A percentile compares a stretch with the other conserved stretches of the same genome.
These are phyloP conservation scores for Tuber borchii DNA, from an alignment of 495 filamentous ascomycete species.

Conservation along the genomic window DNA sequence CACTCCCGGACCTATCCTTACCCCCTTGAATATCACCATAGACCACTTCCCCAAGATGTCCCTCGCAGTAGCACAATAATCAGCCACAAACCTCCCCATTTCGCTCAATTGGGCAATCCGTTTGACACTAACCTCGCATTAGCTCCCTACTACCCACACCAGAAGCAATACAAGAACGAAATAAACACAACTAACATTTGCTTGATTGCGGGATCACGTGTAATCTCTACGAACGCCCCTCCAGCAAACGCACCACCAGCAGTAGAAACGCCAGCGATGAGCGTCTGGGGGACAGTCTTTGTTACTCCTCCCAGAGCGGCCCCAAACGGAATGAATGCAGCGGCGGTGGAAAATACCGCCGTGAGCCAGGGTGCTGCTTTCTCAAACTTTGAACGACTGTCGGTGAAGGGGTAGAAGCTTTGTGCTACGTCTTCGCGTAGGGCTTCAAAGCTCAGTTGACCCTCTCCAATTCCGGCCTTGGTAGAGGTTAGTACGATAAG, in stretches of 20 bases:
- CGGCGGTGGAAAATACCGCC: not conserved
- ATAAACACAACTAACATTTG: not conserved
- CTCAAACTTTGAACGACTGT: not conserved
- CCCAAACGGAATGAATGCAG: not conserved
- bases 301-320: not conserved
- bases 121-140: not conserved
- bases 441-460: not conserved
- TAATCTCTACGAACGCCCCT: not conserved
- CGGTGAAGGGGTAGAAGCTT: not conserved
- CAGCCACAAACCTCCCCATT: not conserved
- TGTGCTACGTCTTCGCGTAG: not conserved
- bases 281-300: accelerated
- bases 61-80: not conserved
- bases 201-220: not conserved
- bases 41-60: not conserved
- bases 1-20: not conserved
- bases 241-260: not conserved
- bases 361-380: not conserved
- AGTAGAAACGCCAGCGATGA: not conserved
- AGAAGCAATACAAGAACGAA: not conserved
- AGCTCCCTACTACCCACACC: not conserved
- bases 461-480: not conserved
- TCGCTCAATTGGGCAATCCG: not conserved
- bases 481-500: not conserved
- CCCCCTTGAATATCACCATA: not conserved